Evolutionary conservation across 2,329 filamentous ascomycete genomes (phyloP), one percentile per base, ranked within the genome.

Genomic region (Cercospora zeae-maydis): DNA sequence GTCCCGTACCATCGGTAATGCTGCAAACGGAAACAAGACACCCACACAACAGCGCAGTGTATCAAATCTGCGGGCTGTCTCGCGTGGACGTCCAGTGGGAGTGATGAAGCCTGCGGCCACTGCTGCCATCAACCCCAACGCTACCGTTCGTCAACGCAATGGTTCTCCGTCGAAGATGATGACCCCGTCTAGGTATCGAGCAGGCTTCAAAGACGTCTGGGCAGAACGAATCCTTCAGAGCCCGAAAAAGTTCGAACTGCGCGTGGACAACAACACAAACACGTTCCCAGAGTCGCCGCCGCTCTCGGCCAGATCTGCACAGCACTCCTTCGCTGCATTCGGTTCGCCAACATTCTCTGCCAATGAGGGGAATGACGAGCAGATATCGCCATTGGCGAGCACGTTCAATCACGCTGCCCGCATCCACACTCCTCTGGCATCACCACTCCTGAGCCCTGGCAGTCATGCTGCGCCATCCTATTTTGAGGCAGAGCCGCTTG

Each of bases 161-260:
- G 66, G 67, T 45, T 74, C 72, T 34, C 73, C 74, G 24, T 77
- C 81, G 47, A 84, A 81, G 69, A 82, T 85, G 79, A 84, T 84
- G 79, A 82, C 79, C 68, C 79, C 83, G 42, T 80, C 81, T 21
- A 78, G 81, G 61, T 78, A 77, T 66, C 75, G 75, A 11, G 68
- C 75, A 21, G 75, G 75, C 63, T 80, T 77, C 74, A 78, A 74
- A 73, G 80, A 77, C 70, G 78, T 72, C 73, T 86, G 84, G 84
- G 77, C 79, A 39, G 79, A 83, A 67, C 81, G 82, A 63, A 77
- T 85, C 49, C 80, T 77, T 45, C 65, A 69, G 34, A 68, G 73
- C 59, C 67, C 74, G 21, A 75, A 84, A 62, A 81, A 81, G 64
- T 84, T 84, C 70, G 78, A 78, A 64, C 73, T 84, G 47, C 79